These are phyloP conservation scores for Trichothecium roseum DNA, from an alignment of 2,329 filamentous ascomycete species.

Conservation along the genomic window DNA sequence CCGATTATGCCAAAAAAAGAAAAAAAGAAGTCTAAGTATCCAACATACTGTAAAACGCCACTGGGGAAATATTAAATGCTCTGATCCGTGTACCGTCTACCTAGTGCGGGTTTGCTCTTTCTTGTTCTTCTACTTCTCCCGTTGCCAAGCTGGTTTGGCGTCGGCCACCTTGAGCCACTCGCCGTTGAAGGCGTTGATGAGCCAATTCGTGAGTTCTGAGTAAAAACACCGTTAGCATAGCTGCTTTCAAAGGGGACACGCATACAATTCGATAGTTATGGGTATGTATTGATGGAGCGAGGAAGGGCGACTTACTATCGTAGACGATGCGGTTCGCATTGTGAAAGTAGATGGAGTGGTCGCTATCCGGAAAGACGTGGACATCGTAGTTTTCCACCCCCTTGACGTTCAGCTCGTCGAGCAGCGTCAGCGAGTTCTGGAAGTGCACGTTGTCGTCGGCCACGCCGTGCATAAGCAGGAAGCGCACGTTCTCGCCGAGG, in stretches of 20 bases:
- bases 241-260: too few species aligned
- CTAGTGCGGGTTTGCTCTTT: background rate
- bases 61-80: background rate
- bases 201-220: constrained; percentile 73
- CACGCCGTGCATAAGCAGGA: constrained; percentile 93
- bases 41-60: too few species aligned
- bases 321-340: constrained; percentile 87
- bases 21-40: too few species aligned
- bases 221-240: constrained; percentile 3
- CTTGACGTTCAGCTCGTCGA: constrained; percentile 76
- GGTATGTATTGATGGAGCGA: too few species aligned
- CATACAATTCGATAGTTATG: too few species aligned
- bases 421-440: constrained; percentile 80
- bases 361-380: constrained; percentile 91
- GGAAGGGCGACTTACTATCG: constrained; percentile 62
- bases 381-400: constrained; percentile 90
- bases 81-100: background rate
- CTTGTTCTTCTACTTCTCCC: background rate
- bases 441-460: constrained; percentile 97
- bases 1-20: too few species aligned
- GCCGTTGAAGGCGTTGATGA: constrained; percentile 95
- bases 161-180: constrained; percentile 64
- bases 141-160: constrained; percentile 31
- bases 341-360: constrained; percentile 92
- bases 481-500: constrained; percentile 67